Conservation (phyloP, 176 grass and related monocot genomes). For the Triticum timopheevii region DNA sequence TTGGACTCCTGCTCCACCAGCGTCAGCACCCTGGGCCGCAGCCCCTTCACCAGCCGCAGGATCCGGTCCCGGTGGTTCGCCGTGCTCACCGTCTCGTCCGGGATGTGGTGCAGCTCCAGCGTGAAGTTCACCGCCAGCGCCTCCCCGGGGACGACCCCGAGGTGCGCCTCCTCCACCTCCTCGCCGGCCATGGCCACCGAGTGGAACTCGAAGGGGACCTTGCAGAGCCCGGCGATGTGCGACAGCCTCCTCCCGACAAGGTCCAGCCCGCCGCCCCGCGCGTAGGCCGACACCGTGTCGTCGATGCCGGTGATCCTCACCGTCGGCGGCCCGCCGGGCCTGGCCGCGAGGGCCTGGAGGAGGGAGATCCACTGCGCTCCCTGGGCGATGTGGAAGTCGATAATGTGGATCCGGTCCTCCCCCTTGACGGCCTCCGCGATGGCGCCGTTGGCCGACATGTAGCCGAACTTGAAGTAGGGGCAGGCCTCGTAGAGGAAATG, state of each 20-base stretch:
- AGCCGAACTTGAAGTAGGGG: slow-evolving; percentile 96
- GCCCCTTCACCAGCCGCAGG: slow-evolving; percentile 68
- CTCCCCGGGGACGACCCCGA: slow-evolving; percentile 58
- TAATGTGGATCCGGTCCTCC: slow-evolving; percentile 81
- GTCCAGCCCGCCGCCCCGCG: slow-evolving; percentile 71
- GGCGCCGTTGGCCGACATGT: slow-evolving; percentile 79
- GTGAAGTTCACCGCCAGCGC: slow-evolving; percentile 85
- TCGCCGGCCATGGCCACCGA: slow-evolving; percentile 33
- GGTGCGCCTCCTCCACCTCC: slow-evolving; percentile 56
- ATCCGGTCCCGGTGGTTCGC: slow-evolving; percentile 77
- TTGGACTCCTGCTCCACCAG: slow-evolving; percentile 91
- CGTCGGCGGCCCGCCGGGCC: slow-evolving; percentile 60
- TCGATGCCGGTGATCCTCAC: slow-evolving; percentile 86
- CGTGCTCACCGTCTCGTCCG: slow-evolving; percentile 86
- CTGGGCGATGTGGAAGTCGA: slow-evolving; percentile 95
- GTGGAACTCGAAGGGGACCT: slow-evolving; percentile 88
- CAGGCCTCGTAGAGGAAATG: slow-evolving; percentile 89
- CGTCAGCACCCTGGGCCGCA: slow-evolving; percentile 82
- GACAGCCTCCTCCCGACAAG: slow-evolving; percentile 71
- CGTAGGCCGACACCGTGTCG: slow-evolving; percentile 74
- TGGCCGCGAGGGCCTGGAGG: slow-evolving; percentile 75
- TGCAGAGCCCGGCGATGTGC: slow-evolving; percentile 64
- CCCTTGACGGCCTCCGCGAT: slow-evolving; percentile 81
- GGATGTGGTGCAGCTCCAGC: slow-evolving; percentile 85
- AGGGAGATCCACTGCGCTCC: slow-evolving; percentile 84